Conservation (phyloP, 2,329 filamentous ascomycete species). For the Pseudogymnoascus sp. region DNA sequence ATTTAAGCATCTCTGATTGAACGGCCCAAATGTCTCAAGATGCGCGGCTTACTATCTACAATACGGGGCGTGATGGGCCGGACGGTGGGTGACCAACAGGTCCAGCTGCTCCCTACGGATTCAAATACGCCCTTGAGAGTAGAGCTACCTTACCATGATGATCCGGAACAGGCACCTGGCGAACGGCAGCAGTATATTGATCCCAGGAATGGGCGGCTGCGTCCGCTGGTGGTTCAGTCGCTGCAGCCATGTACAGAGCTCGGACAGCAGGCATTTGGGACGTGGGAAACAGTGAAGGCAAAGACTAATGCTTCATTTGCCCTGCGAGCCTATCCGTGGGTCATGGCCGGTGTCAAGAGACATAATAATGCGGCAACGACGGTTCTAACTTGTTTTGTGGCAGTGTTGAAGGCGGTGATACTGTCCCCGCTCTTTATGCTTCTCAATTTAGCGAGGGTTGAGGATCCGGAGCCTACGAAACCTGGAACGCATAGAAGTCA, state of each 20-base stretch:
- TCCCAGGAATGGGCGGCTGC: neutral
- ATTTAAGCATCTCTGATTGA: neutral
- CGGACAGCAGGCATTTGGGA: neutral
- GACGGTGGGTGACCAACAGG: neutral
- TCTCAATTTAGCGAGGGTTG: neutral
- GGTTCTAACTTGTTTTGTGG: neutral
- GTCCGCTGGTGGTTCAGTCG: neutral
- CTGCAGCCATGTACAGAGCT: neutral
- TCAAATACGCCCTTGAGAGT: neutral
- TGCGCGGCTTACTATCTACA: neutral
- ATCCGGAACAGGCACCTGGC: neutral
- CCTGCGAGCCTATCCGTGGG: neutral
- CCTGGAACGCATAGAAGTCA: too few relatives aligned
- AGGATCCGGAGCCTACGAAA: neutral
- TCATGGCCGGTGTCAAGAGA: neutral
- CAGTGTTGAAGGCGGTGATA: neutral
- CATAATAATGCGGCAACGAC: neutral
- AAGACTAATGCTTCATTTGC: neutral
- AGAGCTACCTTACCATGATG: neutral
- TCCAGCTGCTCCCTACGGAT: neutral
- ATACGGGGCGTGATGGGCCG: neutral
- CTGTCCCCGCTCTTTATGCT: neutral
- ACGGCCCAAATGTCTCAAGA: neutral
- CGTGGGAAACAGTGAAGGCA: neutral
- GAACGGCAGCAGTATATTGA: neutral